Base-by-base conservation (phyloP, 495 filamentous ascomycete species). In the Hyaloscypha bicolor region DNA sequence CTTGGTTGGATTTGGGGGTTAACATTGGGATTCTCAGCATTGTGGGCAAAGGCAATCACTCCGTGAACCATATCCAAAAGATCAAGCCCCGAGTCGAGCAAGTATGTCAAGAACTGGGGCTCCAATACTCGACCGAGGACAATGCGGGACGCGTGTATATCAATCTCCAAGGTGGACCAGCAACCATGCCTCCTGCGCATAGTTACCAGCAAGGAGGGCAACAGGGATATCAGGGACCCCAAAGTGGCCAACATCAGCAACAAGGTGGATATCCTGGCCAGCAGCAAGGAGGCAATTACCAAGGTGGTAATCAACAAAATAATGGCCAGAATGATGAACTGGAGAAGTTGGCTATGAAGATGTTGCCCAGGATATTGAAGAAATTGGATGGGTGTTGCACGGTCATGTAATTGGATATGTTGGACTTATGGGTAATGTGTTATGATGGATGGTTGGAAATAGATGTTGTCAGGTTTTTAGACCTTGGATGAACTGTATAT, bases 41-140 rank as follows among this genome's bases (percentile, higher is more conserved):
- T 74, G 96, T 98, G 29, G 95, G 95, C 55, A 97, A 92, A 79
- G 95, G 95, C 3, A 95, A 94, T 77, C 96, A 99, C 78, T 92
- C 87, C 32, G 80, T 76, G 2, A 82, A 87, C 65, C 88, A 92
- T 71, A 82, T 97, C 53, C 90, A 95, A 74, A 97, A 95, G 80
- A 86, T 99, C 74, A 97, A 94, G 77, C 95, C 95, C 6, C 82
- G 89, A 32, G 94, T 98, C 21, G 94, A 97, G 77, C 81, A 91
- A 71, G 79, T 98, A 57, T 97, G 93, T 75, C 84, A 79, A 12
- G 90, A 96, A 73, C 78, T 94, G 30, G 93, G 94, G 1, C 79
- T 98, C 30, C 85, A 93, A 70, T 97, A 90, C 76, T 74, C 82
- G 55, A 92, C 91, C 3, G 95, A 97, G 81, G 87, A 91, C 39